Base-by-base conservation (phyloP, 2,329 filamentous ascomycete genomes). In the Fonsecaea multimorphosa region DNA sequence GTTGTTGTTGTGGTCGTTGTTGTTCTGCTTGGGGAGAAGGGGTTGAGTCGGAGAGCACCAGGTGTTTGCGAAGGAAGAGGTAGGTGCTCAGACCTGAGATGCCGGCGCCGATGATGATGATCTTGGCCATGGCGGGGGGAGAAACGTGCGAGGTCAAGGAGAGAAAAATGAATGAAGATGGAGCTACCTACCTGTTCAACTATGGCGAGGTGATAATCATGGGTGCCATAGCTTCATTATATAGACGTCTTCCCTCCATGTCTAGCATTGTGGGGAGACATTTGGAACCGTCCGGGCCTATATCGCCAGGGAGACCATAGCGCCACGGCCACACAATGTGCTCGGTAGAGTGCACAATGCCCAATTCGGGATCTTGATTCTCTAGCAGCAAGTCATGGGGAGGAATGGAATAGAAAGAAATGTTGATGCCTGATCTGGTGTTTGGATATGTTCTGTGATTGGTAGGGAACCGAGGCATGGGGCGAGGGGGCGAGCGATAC, bases 21-120 rank as follows among this genome's bases (percentile, higher is more conserved):
- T 38, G 14, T 19, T 55, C 22, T 6, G 58, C 40, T 0, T 64
- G 32, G 12, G 54, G 54, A 24, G 67, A 22, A 9, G 22, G 19
- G 51, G 19, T 72, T 46, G 3, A 74, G 76, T 32, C 16, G 38
- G 16, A n/a, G 38, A n/a, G 56, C 6, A 58, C 11, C 8, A 82
- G 75, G 58, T 78, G 76, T 60, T 81, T 81, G 58, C 74, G 74
- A 3, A 82, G 71, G 34, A 75, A 73, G 9, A 81, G 74, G 61
- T 81, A 81, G 44, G 72, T 72, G 11, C 76, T 63, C 58, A 78
- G 78, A 29, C 79, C 79, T 56, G 74, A 73, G 64, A 82, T 80
- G 34, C 78, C 80, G 14, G 73, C 79, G n/a, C 80, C 80, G 40
- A 81, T 72, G 14, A 82, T 80, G 24, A 76, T 72, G 40, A 81